Evolutionary conservation across 2,329 filamentous ascomycete genomes (phyloP).

Genomic region (Penicillium sp.): DNA sequence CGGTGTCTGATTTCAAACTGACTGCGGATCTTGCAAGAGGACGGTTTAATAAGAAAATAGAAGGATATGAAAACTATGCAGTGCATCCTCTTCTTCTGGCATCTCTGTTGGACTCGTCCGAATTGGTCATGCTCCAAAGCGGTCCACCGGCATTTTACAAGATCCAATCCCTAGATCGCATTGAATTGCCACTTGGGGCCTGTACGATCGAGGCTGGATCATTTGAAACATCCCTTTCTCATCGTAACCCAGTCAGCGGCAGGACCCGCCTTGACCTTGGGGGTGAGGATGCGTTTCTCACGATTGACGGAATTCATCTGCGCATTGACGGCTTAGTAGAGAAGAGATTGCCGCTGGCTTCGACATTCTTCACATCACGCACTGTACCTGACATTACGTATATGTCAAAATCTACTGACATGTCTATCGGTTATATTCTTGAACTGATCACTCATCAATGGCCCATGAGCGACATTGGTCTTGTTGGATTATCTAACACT

Average conservation of each 20-base stretch:
- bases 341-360: slow-evolving; percentile 13
- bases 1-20: background rate
- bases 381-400: slow-evolving; percentile 18
- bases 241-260: background rate
- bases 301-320: background rate
- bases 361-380: slow-evolving; percentile 18
- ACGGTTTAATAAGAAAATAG: background rate
- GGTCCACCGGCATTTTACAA: background rate
- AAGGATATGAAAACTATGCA: slow-evolving; percentile 3
- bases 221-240: background rate
- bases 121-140: background rate
- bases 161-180: background rate
- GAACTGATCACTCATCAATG: slow-evolving; percentile 21
- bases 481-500: slow-evolving; percentile 2
- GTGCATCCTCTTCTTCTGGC: background rate
- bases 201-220: background rate
- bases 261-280: background rate
- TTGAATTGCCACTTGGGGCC: background rate
- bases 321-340: background rate
- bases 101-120: background rate
- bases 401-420: slow-evolving; percentile 6
- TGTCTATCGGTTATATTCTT: slow-evolving; percentile 11
- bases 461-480: slow-evolving; percentile 21
- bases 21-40: background rate
- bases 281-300: background rate